Evolutionary conservation across 305 asterid genomes (phyloP), one percentile per base, ranked within the genome.

Genomic region (Solanum chacoense): DNA sequence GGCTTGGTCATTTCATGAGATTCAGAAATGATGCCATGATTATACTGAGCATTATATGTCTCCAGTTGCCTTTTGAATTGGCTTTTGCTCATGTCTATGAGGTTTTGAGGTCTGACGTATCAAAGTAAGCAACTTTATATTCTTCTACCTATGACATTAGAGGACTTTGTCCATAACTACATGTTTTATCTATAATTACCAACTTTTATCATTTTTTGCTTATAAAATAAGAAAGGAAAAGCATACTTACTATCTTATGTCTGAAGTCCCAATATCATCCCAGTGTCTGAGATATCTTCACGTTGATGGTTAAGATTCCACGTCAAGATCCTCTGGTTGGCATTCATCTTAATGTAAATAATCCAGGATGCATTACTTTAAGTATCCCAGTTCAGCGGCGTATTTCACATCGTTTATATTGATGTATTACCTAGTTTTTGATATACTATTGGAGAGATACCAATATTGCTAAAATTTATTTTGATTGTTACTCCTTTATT

Each of bases 51-150:
- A 95, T 97, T 92, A 92, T 97, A 89, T 96, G 97, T 92, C 99
- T 97, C 89, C 99, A 96, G 94, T 94, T 97, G 67, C 99, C 99
- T 1, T 94, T 97, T 84, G 99, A 97, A 92, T 89, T 97, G 92
- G 98, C 97, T 45, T 97, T 96, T 67, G 99, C 99, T 88, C 98
- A 97, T 93, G 92, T 94, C 76, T 97, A 94, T 16, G 98, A 95
- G 92, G 93, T 92, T 90, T 75, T 95, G 45, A 87, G 84, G 84
- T 93, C 97, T 7, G 98, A 94, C 71, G 32, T 94, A 90, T 78
- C 94, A 87, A 97, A 96, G 99, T 97, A 94, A 93, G 98, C 85
- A 63, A 9, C 45, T 67, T 4, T 4, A 50, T 84, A 55, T 10
- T 55, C 87, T 55, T 84, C 32, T 50, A 20, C 22, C 32, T 20